These are phyloP conservation scores for Durusdinium trenchii DNA, from an alignment of 73 alveolate species.

Conservation along the genomic window DNA sequence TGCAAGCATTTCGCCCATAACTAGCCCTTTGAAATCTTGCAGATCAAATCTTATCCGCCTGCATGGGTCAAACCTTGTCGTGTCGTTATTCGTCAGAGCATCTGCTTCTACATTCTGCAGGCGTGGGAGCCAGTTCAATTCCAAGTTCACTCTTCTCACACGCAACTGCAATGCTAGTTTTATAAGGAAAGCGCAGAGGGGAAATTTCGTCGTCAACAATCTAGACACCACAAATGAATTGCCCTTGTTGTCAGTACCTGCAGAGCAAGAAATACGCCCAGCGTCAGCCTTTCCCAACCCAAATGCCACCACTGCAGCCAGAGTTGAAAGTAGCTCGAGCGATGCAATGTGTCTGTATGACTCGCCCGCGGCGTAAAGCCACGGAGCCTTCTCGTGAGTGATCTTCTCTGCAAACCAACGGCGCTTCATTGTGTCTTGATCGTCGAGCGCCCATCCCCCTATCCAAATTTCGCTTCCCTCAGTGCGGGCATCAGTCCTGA, in stretches of 20 bases:
- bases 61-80: not conserved
- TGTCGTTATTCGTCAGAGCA: not conserved
- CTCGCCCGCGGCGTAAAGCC: slow-evolving; percentile 16
- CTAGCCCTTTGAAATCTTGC: not conserved
- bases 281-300: not conserved
- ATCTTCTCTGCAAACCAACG: slow-evolving; percentile 11
- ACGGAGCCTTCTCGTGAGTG: not conserved
- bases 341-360: slow-evolving; percentile 1
- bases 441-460: not conserved
- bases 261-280: not conserved
- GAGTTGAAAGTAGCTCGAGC: slow-evolving; percentile 15
- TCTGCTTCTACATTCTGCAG: slow-evolving; percentile 39
- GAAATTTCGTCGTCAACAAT: slow-evolving; percentile 13
- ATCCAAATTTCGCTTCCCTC: slow-evolving; percentile 10
- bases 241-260: slow-evolving; percentile 52
- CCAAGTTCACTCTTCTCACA: not conserved
- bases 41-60: not conserved
- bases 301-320: not conserved
- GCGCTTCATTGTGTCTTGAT: not conserved
- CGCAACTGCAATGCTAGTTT: not conserved
- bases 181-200: not conserved
- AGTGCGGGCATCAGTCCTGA: slow-evolving; percentile 46
- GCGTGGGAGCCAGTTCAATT: slow-evolving; percentile 8
- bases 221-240: not conserved
- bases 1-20: not conserved